These are phyloP conservation scores for Nemania abortiva DNA, from an alignment of 2,329 filamentous ascomycete species.

Conservation along the genomic window DNA sequence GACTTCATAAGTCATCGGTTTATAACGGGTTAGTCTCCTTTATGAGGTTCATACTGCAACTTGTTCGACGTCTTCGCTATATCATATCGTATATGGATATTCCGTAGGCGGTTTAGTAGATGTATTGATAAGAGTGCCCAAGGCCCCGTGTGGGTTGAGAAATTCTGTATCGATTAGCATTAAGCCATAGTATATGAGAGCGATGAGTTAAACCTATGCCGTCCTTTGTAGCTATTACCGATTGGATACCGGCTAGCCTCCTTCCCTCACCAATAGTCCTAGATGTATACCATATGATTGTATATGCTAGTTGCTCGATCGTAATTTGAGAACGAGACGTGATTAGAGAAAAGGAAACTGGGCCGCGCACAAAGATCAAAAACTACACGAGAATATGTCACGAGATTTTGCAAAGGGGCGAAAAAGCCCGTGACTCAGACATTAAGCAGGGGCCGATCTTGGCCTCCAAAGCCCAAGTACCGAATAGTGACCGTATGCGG, in stretches of 20 bases:
- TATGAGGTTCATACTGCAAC: not conserved
- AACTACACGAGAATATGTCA: slow-evolving; percentile 8
- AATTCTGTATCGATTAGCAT: not conserved
- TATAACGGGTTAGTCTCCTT: not conserved
- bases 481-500: slow-evolving; percentile 26
- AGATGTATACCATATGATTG: not conserved
- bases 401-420: not conserved
- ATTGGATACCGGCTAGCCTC: not conserved
- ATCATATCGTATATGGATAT: not conserved
- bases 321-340: not conserved
- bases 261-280: not conserved
- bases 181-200: not conserved
- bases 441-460: slow-evolving; percentile 30
- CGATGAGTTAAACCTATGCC: not conserved
- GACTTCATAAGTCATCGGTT: not conserved
- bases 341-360: slow-evolving; percentile 7
- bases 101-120: not conserved
- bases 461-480: slow-evolving; percentile 18
- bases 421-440: slow-evolving; percentile 34
- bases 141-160: not conserved
- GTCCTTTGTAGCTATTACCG: not conserved
- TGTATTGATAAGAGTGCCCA: not conserved
- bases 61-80: not conserved
- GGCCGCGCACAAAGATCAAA: not conserved
- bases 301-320: not conserved